A percentile compares a stretch with the other conserved stretches of the same genome.
These are phyloP conservation scores for Saraca asoca DNA, from an alignment of 331 rosid species.

Conservation along the genomic window DNA sequence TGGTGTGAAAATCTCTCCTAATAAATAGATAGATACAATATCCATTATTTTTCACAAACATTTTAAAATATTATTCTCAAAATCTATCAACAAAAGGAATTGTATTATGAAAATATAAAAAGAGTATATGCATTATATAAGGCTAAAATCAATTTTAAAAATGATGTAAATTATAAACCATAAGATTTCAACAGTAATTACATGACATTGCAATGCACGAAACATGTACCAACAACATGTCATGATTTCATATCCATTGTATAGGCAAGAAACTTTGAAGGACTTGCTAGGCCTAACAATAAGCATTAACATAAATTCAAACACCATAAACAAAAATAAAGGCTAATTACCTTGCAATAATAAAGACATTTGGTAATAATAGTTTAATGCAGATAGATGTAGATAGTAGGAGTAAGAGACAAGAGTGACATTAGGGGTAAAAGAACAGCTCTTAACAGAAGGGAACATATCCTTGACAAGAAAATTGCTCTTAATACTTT, in stretches of 20 bases:
- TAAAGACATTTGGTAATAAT: slow-evolving; percentile 20
- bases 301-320: slow-evolving; percentile 38
- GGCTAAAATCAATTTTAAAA: too few relatives aligned
- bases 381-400: not conserved
- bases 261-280: slow-evolving; percentile 87
- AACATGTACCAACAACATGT: slow-evolving; percentile 57
- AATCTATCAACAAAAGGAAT: too few relatives aligned
- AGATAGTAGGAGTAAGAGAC: not conserved
- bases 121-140: too few relatives aligned
- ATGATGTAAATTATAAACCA: too few relatives aligned
- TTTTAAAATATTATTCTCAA: too few relatives aligned
- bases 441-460: slow-evolving; percentile 15
- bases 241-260: slow-evolving; percentile 69
- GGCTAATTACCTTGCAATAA: slow-evolving; percentile 4
- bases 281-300: slow-evolving; percentile 98
- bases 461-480: slow-evolving; percentile 7
- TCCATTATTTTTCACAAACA: too few relatives aligned
- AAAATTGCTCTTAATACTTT: slow-evolving; percentile 16
- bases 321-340: slow-evolving; percentile 11
- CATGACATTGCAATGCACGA: too few relatives aligned
- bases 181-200: too few relatives aligned
- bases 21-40: too few relatives aligned
- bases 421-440: not conserved
- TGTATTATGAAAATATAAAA: too few relatives aligned
- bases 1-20: too few relatives aligned